phyloP scores from a whole-genome alignment of 441 rosid genomes.

The Arabidopsis hybrid region DNA sequence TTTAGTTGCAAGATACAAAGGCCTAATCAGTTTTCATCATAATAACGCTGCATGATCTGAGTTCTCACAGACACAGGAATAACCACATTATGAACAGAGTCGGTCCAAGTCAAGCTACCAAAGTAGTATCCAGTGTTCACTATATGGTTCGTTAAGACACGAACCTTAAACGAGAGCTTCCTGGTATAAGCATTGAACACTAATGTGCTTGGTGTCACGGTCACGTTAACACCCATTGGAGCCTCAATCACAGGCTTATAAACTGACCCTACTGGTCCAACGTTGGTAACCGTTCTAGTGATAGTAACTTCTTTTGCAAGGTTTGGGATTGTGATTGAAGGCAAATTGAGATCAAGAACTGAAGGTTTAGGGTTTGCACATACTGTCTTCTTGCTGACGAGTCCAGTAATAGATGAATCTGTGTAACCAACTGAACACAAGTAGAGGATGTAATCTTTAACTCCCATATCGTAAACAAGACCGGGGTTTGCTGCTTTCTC shows the following conservation, averaged over 20 bases:
- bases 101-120: constrained; percentile 69
- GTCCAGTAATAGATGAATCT: constrained; percentile 49
- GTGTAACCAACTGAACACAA: constrained; percentile 69
- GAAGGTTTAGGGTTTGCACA: constrained; percentile 38
- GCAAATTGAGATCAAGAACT: constrained; percentile 50
- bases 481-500: constrained; percentile 64
- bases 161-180: constrained; percentile 46
- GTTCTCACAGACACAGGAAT: constrained; percentile 54
- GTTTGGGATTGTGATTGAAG: constrained; percentile 67
- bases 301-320: constrained; percentile 56
- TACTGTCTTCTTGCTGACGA: constrained; percentile 15
- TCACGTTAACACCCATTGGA: constrained; percentile 54
- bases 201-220: constrained; percentile 53
- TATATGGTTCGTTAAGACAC: constrained; percentile 37
- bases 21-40: constrained; percentile 38
- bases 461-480: constrained; percentile 56
- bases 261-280: constrained; percentile 59
- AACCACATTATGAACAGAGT: constrained; percentile 52
- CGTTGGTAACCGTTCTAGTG: constrained; percentile 69
- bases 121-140: constrained; percentile 52
- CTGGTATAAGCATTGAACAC: constrained; percentile 47
- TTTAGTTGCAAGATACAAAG: background rate
- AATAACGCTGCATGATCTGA: constrained; percentile 32
- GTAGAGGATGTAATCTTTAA: constrained; percentile 55
- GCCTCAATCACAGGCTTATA: constrained; percentile 52